Percentiles rank a stretch among this genome's conserved stretches.
Evolutionary conservation across 2,329 filamentous ascomycete genomes (phyloP).

Genomic region (Incumbomyces lentus): DNA sequence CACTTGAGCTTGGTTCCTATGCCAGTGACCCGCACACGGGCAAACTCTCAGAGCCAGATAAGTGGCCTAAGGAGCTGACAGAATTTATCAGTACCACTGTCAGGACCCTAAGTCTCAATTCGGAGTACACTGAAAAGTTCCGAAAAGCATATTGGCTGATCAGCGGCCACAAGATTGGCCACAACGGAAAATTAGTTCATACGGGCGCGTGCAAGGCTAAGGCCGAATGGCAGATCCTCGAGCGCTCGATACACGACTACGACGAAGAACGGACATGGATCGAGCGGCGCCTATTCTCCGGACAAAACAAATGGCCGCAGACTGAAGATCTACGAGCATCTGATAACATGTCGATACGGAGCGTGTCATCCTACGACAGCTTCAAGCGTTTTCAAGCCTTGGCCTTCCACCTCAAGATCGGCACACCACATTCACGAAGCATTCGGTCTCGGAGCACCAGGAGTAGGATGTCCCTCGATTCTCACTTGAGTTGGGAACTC

Average conservation of each 20-base stretch:
- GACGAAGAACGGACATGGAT: conserved; percentile 1
- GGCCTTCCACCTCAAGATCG: not conserved
- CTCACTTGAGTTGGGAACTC: conserved; percentile 1
- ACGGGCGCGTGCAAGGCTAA: not conserved
- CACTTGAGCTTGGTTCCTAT: not conserved
- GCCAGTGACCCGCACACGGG: not conserved
- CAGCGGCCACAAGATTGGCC: not conserved
- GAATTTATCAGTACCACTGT: not conserved
- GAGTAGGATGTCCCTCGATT: not conserved
- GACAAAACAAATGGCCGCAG: not conserved
- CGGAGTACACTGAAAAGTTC: conserved; percentile 1
- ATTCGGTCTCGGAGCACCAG: not conserved
- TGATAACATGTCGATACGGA: not conserved
- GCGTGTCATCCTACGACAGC: not conserved
- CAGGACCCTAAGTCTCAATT: not conserved
- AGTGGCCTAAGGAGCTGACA: not conserved
- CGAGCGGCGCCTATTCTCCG: not conserved
- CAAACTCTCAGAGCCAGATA: not conserved
- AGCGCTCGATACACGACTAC: not conserved
- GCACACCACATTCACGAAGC: not conserved
- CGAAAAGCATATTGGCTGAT: not conserved
- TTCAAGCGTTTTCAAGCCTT: not conserved
- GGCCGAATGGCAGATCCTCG: not conserved
- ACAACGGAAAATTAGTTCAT: not conserved
- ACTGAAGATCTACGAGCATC: not conserved